Conservation (phyloP, 2,329 filamentous ascomycete species). For the Alternaria metachromatica region DNA sequence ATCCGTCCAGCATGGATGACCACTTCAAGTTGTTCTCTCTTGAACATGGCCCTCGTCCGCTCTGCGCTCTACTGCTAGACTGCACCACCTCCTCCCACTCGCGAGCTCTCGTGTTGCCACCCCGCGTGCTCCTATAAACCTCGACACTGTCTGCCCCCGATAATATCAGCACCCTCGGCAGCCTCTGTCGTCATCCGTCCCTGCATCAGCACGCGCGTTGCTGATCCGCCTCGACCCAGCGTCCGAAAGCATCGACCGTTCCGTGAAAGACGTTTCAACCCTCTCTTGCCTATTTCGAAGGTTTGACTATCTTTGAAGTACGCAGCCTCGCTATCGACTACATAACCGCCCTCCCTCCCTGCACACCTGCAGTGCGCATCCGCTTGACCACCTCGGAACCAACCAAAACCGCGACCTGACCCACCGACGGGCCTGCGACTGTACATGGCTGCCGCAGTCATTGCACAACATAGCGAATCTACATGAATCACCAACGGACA, state of each 20-base stretch:
- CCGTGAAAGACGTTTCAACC: constrained; percentile 14
- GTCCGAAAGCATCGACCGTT: constrained; percentile 5
- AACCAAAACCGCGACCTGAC: constrained; percentile 4
- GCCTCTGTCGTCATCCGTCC: constrained; percentile 14
- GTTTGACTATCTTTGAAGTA: background rate
- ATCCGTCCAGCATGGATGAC: constrained; percentile 28
- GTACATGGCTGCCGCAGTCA: constrained; percentile 32
- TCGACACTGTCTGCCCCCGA: background rate
- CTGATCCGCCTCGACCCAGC: constrained; percentile 9
- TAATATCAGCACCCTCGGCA: background rate
- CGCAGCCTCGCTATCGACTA: background rate
- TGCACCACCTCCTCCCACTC: constrained; percentile 1
- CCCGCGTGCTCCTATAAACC: constrained; percentile 5
- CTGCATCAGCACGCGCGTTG: constrained; percentile 26
- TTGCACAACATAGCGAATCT: constrained; percentile 24
- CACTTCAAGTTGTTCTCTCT: constrained; percentile 20
- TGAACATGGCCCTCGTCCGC: constrained; percentile 12
- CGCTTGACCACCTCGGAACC: constrained; percentile 4
- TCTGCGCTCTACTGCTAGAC: background rate
- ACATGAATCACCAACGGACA: constrained; percentile 47
- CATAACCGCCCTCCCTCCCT: background rate
- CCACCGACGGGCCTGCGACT: constrained; percentile 10
- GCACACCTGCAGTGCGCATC: constrained; percentile 3
- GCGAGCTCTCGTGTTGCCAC: constrained; percentile 8
- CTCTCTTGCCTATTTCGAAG: background rate